Base-by-base conservation (phyloP, 1,284 basidiomycete species). In the Ustilago esculenta region DNA sequence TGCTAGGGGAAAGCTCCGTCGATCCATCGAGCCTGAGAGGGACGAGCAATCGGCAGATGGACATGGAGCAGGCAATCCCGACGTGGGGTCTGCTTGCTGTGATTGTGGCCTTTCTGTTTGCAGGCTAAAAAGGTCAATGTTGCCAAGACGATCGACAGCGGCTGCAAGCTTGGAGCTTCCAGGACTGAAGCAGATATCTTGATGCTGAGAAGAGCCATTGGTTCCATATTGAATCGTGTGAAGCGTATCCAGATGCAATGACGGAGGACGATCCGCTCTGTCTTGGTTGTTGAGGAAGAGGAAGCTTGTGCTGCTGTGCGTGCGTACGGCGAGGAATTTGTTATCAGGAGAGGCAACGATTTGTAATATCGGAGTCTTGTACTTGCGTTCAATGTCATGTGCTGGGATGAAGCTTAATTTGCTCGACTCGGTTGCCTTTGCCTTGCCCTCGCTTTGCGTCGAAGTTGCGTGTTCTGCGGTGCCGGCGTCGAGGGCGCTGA, bases 291-390 rank as follows among this genome's bases (percentile, higher is more conserved):
- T 36, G 7, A 66, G 43, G 23, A 39, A 25, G n/a, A 51, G 30
- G 34, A 66, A 54, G 40, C 34, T 52, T 3, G 65, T 63, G 37
- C 37, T 17, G 21, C 32, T 40, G 33, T 61, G 43, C 20, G 54
- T 55, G 14, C 66, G 50, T 0, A 69, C 43, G 12, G 55, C 55
- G 20, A 64, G 18, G 21, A 30, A 36, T 6, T 27, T 17, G 2
- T 20, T 25, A 21, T 63, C 37, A 3, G 51, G 20, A 20, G 50
- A 51, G 6, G 50, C 33, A 14, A 56, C 14, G 17, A 69, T 32
- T 44, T 69, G 66, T 9, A 69, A 52, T 12, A 69, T 52, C 0
- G 59, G 66, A 0, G 59, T 69, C 20, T 23, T 33, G 29, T 42
- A 56, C 34, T 23, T 35, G 3, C 47, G 51, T 18, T 57, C 51